These are phyloP conservation scores for Phytophthora parvispora DNA, from an alignment of 352 stramenopile species.

Conservation along the genomic window DNA sequence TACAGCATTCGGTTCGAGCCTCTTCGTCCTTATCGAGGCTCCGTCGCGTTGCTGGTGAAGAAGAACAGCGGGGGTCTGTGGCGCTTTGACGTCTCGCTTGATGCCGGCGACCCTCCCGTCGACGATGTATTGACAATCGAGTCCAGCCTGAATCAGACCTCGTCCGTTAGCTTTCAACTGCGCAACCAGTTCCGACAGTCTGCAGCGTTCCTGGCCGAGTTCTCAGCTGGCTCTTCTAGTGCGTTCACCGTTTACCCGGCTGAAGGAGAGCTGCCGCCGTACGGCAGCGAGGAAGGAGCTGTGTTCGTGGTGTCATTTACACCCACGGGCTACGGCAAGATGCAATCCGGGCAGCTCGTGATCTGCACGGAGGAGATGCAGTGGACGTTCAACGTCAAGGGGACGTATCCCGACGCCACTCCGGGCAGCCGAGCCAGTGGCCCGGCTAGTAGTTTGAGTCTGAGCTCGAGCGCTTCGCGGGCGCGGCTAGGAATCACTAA, in stretches of 20 bases:
- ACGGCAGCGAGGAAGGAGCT: slow-evolving; percentile 74
- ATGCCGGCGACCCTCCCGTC: slow-evolving; percentile 80
- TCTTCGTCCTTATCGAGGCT: slow-evolving; percentile 85
- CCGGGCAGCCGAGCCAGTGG: slow-evolving; percentile 47
- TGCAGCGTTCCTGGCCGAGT: slow-evolving; percentile 87
- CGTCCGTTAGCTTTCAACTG: slow-evolving; percentile 88
- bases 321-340: slow-evolving; percentile 93
- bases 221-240: slow-evolving; percentile 87
- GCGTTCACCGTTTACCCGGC: slow-evolving; percentile 92
- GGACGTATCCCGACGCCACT: slow-evolving; percentile 79
- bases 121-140: slow-evolving; percentile 93
- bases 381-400: slow-evolving; percentile 95
- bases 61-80: slow-evolving; percentile 87
- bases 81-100: slow-evolving; percentile 89
- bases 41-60: slow-evolving; percentile 78
- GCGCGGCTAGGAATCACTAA: slow-evolving; percentile 26
- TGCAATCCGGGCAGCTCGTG: slow-evolving; percentile 88
- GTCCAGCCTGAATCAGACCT: slow-evolving; percentile 87
- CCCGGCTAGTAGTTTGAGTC: slow-evolving; percentile 40
- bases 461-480: slow-evolving; percentile 53
- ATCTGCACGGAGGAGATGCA: slow-evolving; percentile 94
- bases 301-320: slow-evolving; percentile 93
- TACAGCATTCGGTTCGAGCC: slow-evolving; percentile 88
- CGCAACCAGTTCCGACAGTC: slow-evolving; percentile 88
- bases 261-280: slow-evolving; percentile 79